A percentile compares a stretch with the other conserved stretches of the same genome.
phyloP scores from a whole-genome alignment of 768 basidiomycete genomes.

The Kwoniella mangroviensis region DNA sequence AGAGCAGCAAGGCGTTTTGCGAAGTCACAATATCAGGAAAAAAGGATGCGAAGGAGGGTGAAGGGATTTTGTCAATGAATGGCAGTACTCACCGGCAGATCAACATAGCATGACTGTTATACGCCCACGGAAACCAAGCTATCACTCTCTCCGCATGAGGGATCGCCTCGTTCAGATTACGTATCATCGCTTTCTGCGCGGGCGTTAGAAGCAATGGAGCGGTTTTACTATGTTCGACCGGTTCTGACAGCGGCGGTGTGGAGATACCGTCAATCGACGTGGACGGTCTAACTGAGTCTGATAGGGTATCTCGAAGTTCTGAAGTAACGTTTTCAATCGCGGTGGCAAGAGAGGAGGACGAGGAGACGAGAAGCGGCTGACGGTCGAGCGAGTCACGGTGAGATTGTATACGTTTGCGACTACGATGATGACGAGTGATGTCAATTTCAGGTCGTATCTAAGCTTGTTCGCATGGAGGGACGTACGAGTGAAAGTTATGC shows the following conservation, averaged over 20 bases:
- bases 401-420: background rate
- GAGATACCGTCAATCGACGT: slow-evolving; percentile 17
- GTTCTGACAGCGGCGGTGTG: slow-evolving; percentile 12
- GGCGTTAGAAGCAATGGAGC: slow-evolving; percentile 40
- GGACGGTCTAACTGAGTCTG: background rate
- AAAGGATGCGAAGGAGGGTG: background rate
- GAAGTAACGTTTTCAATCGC: background rate
- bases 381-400: slow-evolving; percentile 8
- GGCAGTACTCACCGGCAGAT: slow-evolving; percentile 45
- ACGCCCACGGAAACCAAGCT: slow-evolving; percentile 53
- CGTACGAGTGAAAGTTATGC: slow-evolving; percentile 29
- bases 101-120: slow-evolving; percentile 51
- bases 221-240: slow-evolving; percentile 7
- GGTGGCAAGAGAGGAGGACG: slow-evolving; percentile 1
- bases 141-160: slow-evolving; percentile 45
- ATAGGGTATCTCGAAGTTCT: slow-evolving; percentile 4
- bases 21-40: background rate
- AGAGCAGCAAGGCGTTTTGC: too few species aligned
- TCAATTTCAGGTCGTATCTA: too few species aligned
- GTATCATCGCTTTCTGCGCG: slow-evolving; percentile 40
- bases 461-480: background rate
- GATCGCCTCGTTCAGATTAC: slow-evolving; percentile 37
- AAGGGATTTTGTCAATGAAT: background rate
- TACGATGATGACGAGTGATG: background rate
- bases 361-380: slow-evolving; percentile 5